Evolutionary conservation across 306 rosid species (phyloP).

Genomic region (Senna siamea): DNA sequence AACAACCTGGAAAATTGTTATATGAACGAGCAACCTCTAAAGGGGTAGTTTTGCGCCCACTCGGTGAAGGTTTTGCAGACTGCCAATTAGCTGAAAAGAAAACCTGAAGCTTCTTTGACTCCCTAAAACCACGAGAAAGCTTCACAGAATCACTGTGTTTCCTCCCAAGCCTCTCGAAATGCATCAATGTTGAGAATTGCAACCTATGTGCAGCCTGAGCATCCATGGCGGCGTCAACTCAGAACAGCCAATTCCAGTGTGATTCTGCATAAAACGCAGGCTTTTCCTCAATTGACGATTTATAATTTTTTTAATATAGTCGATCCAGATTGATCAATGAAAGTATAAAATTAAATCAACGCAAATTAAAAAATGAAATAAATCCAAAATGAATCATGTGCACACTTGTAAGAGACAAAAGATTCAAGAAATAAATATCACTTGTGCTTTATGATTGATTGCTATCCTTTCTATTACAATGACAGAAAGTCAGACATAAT

Average conservation of each 20-base stretch:
- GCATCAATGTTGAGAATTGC: slow-evolving; percentile 46
- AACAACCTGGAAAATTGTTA: slow-evolving; percentile 63
- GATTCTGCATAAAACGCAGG: not conserved
- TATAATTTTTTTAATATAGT: not conserved
- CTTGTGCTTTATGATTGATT: not conserved
- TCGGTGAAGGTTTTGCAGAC: slow-evolving; percentile 21
- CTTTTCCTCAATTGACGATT: not conserved
- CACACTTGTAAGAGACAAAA: not conserved
- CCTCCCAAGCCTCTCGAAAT: slow-evolving; percentile 43
- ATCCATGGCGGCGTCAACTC: slow-evolving; percentile 52
- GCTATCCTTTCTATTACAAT: too few relatives aligned
- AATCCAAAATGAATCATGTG: not conserved
- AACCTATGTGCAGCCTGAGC: slow-evolving; percentile 45
- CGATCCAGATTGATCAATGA: not conserved
- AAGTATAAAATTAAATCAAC: not conserved
- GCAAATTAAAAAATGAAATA: not conserved
- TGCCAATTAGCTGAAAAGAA: slow-evolving; percentile 48
- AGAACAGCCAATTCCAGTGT: slow-evolving; percentile 9
- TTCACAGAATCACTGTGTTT: slow-evolving; percentile 43
- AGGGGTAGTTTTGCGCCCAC: slow-evolving; percentile 35
- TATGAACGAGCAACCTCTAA: slow-evolving; percentile 50
- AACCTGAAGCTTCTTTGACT: slow-evolving; percentile 45
- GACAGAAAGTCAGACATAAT: not conserved
- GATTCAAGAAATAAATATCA: not conserved
- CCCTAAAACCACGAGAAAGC: slow-evolving; percentile 39